phyloP scores from a whole-genome alignment of 257 asterid genomes.

The Solanum ossicruentum region DNA sequence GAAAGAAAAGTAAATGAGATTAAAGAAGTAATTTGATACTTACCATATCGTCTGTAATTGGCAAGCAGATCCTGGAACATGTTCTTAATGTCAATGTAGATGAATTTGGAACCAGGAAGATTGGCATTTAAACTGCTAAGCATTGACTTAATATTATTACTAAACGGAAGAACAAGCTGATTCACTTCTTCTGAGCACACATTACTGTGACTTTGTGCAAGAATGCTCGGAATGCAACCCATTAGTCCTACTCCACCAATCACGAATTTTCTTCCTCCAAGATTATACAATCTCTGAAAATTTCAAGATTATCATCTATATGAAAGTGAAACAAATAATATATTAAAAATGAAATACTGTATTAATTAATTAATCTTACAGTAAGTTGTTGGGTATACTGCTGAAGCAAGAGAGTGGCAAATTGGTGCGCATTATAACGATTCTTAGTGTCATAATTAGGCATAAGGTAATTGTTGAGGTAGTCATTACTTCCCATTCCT shows the following conservation, averaged over 20 bases:
- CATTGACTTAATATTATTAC: slow-evolving; percentile 56
- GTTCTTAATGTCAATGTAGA: slow-evolving; percentile 43
- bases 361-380: slow-evolving; percentile 16
- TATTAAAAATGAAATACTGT: too few relatives aligned
- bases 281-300: slow-evolving; percentile 64
- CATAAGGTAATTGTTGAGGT: slow-evolving; percentile 82
- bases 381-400: slow-evolving; percentile 65
- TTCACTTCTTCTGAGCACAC: slow-evolving; percentile 62
- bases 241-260: slow-evolving; percentile 70
- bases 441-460: slow-evolving; percentile 58
- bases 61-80: slow-evolving; percentile 73
- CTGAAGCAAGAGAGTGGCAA: slow-evolving; percentile 51
- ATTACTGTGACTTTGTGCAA: slow-evolving; percentile 42
- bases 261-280: slow-evolving; percentile 87
- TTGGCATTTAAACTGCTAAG: slow-evolving; percentile 37
- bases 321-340: not conserved
- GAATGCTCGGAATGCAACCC: slow-evolving; percentile 88
- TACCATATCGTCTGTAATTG: slow-evolving; percentile 61
- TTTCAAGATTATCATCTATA: not conserved
- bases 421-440: slow-evolving; percentile 59
- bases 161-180: slow-evolving; percentile 46
- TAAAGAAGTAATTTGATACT: not conserved
- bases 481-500: slow-evolving; percentile 97
- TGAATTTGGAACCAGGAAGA: slow-evolving; percentile 53
- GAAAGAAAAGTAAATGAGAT: not conserved